Evolutionary conservation across 495 filamentous ascomycete species (phyloP).

Genomic region (Xylaria cubensis): DNA sequence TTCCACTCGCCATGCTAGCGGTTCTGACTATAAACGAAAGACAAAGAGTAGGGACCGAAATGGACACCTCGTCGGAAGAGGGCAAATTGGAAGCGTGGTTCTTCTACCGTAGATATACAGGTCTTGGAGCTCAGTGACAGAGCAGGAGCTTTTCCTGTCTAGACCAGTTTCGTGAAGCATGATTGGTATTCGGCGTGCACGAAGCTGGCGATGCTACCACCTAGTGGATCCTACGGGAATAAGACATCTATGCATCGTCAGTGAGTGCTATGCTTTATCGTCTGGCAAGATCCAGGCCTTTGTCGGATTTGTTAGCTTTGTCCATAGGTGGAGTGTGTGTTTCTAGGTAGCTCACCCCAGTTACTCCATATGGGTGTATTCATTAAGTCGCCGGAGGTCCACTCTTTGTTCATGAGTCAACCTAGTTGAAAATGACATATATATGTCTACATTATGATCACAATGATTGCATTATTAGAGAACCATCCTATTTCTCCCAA

Average conservation of each 20-base stretch:
- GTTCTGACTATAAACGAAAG: background rate
- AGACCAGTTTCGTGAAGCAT: slow-evolving; percentile 2
- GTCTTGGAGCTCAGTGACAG: background rate
- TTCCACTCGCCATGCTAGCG: background rate
- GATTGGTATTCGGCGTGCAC: slow-evolving; percentile 5
- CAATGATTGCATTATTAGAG: slow-evolving; percentile 1
- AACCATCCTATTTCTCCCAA: background rate
- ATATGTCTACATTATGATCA: slow-evolving; percentile 1
- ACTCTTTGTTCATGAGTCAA: slow-evolving; percentile 11
- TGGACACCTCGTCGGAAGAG: background rate
- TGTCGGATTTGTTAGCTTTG: slow-evolving; percentile 1
- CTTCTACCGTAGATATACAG: background rate
- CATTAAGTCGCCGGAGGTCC: background rate
- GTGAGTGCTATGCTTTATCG: background rate
- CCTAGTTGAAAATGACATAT: slow-evolving; percentile 8
- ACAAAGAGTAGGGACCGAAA: background rate
- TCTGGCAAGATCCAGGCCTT: background rate
- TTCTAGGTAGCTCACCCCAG: background rate
- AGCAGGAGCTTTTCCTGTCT: slow-evolving; percentile 2
- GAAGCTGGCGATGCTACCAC: background rate
- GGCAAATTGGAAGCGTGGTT: background rate
- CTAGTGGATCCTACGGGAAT: background rate
- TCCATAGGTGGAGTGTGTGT: slow-evolving; percentile 9
- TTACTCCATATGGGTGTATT: background rate
- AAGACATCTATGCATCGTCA: background rate